Conservation (phyloP, 176 grass and related monocot species). For the Poa annua region DNA sequence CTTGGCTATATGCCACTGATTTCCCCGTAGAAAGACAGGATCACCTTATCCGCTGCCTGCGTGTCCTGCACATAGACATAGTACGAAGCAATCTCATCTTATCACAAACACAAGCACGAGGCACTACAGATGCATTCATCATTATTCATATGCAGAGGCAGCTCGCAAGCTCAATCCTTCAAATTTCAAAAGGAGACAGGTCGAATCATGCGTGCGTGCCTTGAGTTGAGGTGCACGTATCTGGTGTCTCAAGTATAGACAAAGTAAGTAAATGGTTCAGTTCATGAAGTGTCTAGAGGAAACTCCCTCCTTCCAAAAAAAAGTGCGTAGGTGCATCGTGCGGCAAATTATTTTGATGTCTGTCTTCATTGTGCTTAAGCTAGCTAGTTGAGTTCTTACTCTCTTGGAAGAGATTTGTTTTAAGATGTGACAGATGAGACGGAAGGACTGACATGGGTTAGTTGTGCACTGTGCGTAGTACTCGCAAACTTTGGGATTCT, state of each 20-base stretch:
- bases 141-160: background rate
- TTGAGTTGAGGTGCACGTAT: background rate
- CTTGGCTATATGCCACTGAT: background rate
- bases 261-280: background rate
- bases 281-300: background rate
- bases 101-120: slow-evolving; percentile 28
- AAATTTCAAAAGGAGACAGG: slow-evolving; percentile 22
- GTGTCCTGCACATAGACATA: too few species aligned
- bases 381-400: background rate
- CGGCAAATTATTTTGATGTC: too few species aligned
- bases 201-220: slow-evolving; percentile 12
- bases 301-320: background rate
- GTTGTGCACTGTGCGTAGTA: background rate
- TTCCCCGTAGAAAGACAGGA: background rate
- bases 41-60: background rate
- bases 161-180: background rate
- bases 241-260: background rate
- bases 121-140: background rate
- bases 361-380: background rate
- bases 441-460: slow-evolving; percentile 4
- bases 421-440: background rate
- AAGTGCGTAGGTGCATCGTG: too few species aligned
- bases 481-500: background rate
- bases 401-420: background rate
- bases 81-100: background rate